A percentile compares a stretch with the other conserved stretches of the same genome.
Conservation (phyloP, 2,329 filamentous ascomycete genomes). For the Ophiostoma populinum region DNA sequence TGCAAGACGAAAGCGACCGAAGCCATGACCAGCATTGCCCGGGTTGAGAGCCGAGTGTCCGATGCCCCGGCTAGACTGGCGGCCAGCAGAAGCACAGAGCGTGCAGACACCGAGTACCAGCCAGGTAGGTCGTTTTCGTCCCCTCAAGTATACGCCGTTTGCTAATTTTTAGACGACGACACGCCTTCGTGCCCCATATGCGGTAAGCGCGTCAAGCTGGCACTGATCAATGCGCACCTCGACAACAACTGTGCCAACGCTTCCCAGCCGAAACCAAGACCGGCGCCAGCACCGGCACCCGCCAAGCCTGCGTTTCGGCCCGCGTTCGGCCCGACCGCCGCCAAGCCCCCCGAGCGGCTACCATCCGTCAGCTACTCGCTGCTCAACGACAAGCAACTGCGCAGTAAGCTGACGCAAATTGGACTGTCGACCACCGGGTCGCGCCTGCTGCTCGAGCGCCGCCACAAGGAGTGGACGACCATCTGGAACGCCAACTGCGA, state of each 20-base stretch:
- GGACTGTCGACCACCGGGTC: conserved; percentile 57
- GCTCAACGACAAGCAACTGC: conserved; percentile 60
- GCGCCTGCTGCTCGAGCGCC: conserved; percentile 52
- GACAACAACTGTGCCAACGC: conserved; percentile 24
- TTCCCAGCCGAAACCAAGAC: neutral
- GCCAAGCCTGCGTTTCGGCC: neutral
- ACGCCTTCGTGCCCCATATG: conserved; percentile 77
- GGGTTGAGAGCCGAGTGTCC: too few relatives aligned
- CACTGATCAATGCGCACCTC: conserved; percentile 63
- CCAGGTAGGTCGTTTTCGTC: conserved; percentile 13
- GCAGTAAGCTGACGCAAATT: conserved; percentile 66
- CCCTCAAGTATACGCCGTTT: neutral
- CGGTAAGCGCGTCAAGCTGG: conserved; percentile 58
- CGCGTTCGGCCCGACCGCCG: conserved; percentile 1
- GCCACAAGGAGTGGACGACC: conserved; percentile 88
- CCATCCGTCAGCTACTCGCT: conserved; percentile 75
- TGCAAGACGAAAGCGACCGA: conserved; percentile 25
- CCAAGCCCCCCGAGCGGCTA: conserved; percentile 39
- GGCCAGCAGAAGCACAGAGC: conserved; percentile 16
- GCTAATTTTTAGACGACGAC: conserved; percentile 40
- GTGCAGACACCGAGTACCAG: conserved; percentile 13
- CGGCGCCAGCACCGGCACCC: neutral
- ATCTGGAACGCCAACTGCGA: conserved; percentile 97
- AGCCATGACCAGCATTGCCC: conserved; percentile 19
- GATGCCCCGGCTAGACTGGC: too few relatives aligned